Percentiles rank a stretch among this genome's conserved stretches.
Evolutionary conservation across 306 rosid genomes (phyloP).

Genomic region (Vicia villosa): DNA sequence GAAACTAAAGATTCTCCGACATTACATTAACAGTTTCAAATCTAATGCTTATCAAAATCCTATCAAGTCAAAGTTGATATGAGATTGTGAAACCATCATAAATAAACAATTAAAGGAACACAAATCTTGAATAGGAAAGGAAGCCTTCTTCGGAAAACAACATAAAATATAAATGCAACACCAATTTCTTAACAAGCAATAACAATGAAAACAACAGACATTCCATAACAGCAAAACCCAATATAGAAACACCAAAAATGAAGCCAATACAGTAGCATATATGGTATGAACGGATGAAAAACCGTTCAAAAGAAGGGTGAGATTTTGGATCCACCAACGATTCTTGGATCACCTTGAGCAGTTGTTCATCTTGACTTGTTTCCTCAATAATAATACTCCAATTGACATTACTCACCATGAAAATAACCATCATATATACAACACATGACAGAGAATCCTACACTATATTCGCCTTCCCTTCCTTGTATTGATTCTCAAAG

Average conservation of each 20-base stretch:
- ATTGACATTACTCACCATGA: too few species aligned
- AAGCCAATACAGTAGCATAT: not conserved
- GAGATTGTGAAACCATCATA: slow-evolving; percentile 23
- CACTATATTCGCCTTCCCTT: too few species aligned
- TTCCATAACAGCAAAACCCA: slow-evolving; percentile 21
- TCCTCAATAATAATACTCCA: too few species aligned
- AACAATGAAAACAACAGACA: slow-evolving; percentile 32
- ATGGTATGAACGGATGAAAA: not conserved
- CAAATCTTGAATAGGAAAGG: slow-evolving; percentile 23
- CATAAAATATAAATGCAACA: slow-evolving; percentile 45
- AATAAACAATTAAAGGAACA: too few species aligned
- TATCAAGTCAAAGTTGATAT: slow-evolving; percentile 22
- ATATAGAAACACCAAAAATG: slow-evolving; percentile 8
- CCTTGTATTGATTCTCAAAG: too few species aligned
- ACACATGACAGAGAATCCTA: too few species aligned
- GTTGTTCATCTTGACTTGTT: too few species aligned
- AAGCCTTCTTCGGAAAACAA: slow-evolving; percentile 33
- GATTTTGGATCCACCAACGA: too few species aligned
- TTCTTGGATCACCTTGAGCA: too few species aligned
- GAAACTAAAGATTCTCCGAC: slow-evolving; percentile 9
- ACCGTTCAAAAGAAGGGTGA: too few species aligned
- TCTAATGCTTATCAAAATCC: not conserved
- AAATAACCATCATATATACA: too few species aligned
- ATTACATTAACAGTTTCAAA: slow-evolving; percentile 9
- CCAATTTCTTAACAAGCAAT: slow-evolving; percentile 46